Evolutionary conservation across 805 yeast species (phyloP), one percentile per base, ranked within the genome.

Genomic region (Candida pseudofarinosa): DNA sequence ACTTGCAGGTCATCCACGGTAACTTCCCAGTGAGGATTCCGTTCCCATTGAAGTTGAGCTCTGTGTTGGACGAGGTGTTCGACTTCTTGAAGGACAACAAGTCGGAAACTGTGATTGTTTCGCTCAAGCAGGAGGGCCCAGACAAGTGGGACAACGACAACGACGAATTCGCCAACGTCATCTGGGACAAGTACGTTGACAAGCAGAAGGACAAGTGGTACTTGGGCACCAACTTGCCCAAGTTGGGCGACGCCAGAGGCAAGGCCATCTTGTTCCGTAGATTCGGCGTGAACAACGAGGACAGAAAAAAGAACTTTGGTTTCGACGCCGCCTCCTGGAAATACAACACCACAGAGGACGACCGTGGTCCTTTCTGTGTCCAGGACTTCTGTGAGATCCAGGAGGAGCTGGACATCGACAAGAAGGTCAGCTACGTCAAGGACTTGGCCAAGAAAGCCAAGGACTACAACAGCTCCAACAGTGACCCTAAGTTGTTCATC

Each of bases 361-460:
- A 82, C 56, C 67, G 83, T 41, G 85, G 85, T 8, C 30, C 54
- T 3, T 67, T 81, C 53, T 77, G 74, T 18, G 86, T 85, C 14
- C 93, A 85, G 62, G 93, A 85, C 60, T 84, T 72, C 67, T 82
- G 86, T 63, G 89, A 83, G 57, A 69, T 85, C 44, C 67, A 71
- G 45, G 58, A 63, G 33, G 69, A 64, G 6, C 69, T 66, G 5
- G 88, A 79, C 51, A 73, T 84, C 44, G 58, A 69, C 14, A 76
- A 71, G 52, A 85, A 85, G 59, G 71, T 77, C 15, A 62, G 63
- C 7, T 80, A 77, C 52, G 79, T 85, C 48, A 79, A 76, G 54
- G 69, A 74, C 23, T 73, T 81, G 55, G 67, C 82, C 34, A 58
- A 70, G 33, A 71, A 71, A 39, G 85, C 91, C 2, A 57, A 59